Evolutionary conservation across 768 basidiomycete species (phyloP), one percentile per base, ranked within the genome.

Genomic region (Tricholomella constricta): DNA sequence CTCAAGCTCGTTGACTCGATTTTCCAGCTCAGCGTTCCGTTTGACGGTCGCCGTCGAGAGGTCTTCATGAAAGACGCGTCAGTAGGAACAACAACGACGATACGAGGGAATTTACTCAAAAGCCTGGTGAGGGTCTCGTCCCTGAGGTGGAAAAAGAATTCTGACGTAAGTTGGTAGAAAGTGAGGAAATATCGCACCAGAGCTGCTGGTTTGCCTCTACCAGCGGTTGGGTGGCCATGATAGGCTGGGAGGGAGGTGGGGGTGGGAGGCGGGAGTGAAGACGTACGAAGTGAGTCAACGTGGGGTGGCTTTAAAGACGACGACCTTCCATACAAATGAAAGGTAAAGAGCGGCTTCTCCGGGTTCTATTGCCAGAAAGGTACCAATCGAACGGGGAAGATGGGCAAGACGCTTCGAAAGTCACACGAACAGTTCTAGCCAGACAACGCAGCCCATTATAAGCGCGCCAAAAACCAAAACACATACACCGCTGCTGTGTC

Each of bases 41-140:
- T 83, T 80, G 60, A 88, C 65, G 12, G 87, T 89, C 41, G 76
- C 74, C 34, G 76, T 75, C 35, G 87, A 88, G 50, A 89, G 78
- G 64, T 78, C 88, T 89, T 52, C 25, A 41, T 43, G 45, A 50
- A 34, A 58, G 47, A 40, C 50, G 38, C 46, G 37, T 54, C 25
- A 55, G 27, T 12, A 42, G 19, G 25, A 29, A 50, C 12, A 35
- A 47, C 14, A 48, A 37, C 29, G 52, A 45, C 26, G 52, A 47
- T 27, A 54, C 32, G 25, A 48, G 47, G 43, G 20, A 43, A 52
- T 61, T 48, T 67, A 88, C 87, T 80, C 66, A 85, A 66, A 60
- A 89, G 72, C 60, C 80, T 78, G 47, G 75, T 75, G 55, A 89
- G 73, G 51, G 83, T 78, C 44, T 87, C 85, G 64, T 88, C 86